Conservation (phyloP, 176 grass and related monocot species). For the Oryza australiensis region DNA sequence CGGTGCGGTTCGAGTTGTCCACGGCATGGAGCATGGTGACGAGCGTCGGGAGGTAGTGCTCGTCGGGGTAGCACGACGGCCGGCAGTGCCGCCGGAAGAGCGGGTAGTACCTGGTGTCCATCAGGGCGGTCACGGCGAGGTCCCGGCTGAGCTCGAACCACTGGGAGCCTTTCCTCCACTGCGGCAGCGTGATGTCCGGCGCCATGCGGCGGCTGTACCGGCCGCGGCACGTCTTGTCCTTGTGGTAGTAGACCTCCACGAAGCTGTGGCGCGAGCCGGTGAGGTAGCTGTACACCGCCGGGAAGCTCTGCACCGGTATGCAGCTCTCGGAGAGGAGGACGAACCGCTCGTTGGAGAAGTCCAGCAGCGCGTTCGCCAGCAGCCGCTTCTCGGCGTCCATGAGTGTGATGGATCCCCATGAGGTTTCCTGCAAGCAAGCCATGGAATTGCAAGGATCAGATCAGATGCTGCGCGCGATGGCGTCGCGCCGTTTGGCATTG, state of each 20-base stretch:
- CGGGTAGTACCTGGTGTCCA: conserved; percentile 54
- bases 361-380: conserved; percentile 80
- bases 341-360: conserved; percentile 94
- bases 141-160: conserved; percentile 72
- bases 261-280: conserved; percentile 74
- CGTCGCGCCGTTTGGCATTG: background rate
- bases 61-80: conserved; percentile 88
- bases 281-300: conserved; percentile 66
- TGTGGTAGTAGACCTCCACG: conserved; percentile 64
- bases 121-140: conserved; percentile 48
- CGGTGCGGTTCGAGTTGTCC: conserved; percentile 67
- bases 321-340: conserved; percentile 92
- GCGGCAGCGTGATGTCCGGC: conserved; percentile 54
- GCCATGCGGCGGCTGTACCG: conserved; percentile 79
- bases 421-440: conserved; percentile 34
- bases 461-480: background rate
- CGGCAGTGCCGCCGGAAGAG: conserved; percentile 60
- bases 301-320: conserved; percentile 85
- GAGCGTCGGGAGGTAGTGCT: conserved; percentile 82
- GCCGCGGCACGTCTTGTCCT: conserved; percentile 46
- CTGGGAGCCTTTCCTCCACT: conserved; percentile 85
- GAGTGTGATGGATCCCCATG: conserved; percentile 72
- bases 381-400: conserved; percentile 90
- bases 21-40: conserved; percentile 55
- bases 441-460: background rate